phyloP scores from a whole-genome alignment of 352 stramenopile genomes.

The Phytophthora capsici region DNA sequence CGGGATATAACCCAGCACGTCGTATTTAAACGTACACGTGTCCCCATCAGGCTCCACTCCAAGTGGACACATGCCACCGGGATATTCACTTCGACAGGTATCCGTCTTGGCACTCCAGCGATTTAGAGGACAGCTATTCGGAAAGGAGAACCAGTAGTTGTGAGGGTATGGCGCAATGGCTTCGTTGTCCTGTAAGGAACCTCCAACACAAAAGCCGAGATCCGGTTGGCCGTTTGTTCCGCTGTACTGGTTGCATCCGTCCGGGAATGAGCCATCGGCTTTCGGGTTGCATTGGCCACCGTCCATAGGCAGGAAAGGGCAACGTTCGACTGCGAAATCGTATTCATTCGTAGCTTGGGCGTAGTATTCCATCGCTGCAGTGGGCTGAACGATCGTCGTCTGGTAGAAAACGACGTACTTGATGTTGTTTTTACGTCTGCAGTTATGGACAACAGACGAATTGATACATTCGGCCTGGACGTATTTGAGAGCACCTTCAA shows the following conservation, averaged over 20 bases:
- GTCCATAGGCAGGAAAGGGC: slow-evolving; percentile 65
- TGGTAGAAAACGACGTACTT: slow-evolving; percentile 72
- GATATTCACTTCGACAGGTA: slow-evolving; percentile 42
- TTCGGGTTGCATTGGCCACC: slow-evolving; percentile 59
- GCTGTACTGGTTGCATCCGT: slow-evolving; percentile 61
- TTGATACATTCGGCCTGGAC: slow-evolving; percentile 73
- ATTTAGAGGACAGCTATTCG: slow-evolving; percentile 64
- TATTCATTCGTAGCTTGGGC: slow-evolving; percentile 35
- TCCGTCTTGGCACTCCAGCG: slow-evolving; percentile 53
- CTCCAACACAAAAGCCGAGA: slow-evolving; percentile 59
- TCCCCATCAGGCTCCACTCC: slow-evolving; percentile 63
- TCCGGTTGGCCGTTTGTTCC: slow-evolving; percentile 48
- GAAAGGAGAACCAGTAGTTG: slow-evolving; percentile 87
- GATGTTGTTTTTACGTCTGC: slow-evolving; percentile 65
- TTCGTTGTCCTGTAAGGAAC: slow-evolving; percentile 50
- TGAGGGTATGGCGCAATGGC: slow-evolving; percentile 69
- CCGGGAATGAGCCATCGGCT: slow-evolving; percentile 42
- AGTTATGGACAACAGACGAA: slow-evolving; percentile 39
- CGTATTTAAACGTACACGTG: slow-evolving; percentile 69
- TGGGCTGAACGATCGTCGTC: slow-evolving; percentile 57
- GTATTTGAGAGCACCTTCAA: slow-evolving; percentile 70
- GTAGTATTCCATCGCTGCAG: slow-evolving; percentile 52
- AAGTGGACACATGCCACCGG: slow-evolving; percentile 51
- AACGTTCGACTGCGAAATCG: slow-evolving; percentile 51
- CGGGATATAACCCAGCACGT: slow-evolving; percentile 64